Conservation (phyloP, 1,284 basidiomycete species). For the Moesziomyces antarcticus region DNA sequence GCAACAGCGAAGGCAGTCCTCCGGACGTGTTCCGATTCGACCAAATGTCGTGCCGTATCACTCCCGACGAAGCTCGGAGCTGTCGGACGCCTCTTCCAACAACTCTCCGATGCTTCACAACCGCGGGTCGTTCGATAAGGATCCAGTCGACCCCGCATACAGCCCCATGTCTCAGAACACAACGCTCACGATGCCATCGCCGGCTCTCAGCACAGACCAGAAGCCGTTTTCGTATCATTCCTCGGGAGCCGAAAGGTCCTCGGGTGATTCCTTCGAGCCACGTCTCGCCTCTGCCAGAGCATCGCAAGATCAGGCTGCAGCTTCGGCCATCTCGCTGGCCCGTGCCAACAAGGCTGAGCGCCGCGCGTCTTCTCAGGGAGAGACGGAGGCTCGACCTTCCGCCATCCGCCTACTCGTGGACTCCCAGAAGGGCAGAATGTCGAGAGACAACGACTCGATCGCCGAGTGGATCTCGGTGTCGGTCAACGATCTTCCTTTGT, state of each 20-base stretch:
- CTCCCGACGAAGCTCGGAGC: slow-evolving; percentile 32
- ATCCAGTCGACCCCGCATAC: slow-evolving; percentile 16
- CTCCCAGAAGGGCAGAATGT: slow-evolving; percentile 33
- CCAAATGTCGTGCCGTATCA: slow-evolving; percentile 41
- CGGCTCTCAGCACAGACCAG: slow-evolving; percentile 13
- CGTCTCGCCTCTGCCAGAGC: slow-evolving; percentile 4
- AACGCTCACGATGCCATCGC: slow-evolving; percentile 41
- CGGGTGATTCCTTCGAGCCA: slow-evolving; percentile 2
- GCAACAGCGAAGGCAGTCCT: slow-evolving; percentile 23
- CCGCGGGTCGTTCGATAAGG: slow-evolving; percentile 28
- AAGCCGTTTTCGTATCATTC: slow-evolving; percentile 6
- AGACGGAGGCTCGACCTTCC: slow-evolving; percentile 16
- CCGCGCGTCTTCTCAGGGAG: slow-evolving; percentile 1
- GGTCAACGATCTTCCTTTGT: slow-evolving; percentile 31
- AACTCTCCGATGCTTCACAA: slow-evolving; percentile 13
- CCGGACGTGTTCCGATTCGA: slow-evolving; percentile 23
- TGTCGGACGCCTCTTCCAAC: slow-evolving; percentile 27
- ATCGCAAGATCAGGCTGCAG: slow-evolving; percentile 22
- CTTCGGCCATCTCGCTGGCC: slow-evolving; percentile 31
- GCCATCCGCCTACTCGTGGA: slow-evolving; percentile 31
- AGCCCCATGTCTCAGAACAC: slow-evolving; percentile 38
- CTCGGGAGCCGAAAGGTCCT: background rate
- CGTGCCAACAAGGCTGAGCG: background rate
- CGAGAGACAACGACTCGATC: slow-evolving; percentile 40
- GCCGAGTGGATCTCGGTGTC: slow-evolving; percentile 48